Percentiles rank a stretch among this genome's conserved stretches.
These are phyloP conservation scores for Phoma sp. DNA, from an alignment of 2,329 filamentous ascomycete species.

Conservation along the genomic window DNA sequence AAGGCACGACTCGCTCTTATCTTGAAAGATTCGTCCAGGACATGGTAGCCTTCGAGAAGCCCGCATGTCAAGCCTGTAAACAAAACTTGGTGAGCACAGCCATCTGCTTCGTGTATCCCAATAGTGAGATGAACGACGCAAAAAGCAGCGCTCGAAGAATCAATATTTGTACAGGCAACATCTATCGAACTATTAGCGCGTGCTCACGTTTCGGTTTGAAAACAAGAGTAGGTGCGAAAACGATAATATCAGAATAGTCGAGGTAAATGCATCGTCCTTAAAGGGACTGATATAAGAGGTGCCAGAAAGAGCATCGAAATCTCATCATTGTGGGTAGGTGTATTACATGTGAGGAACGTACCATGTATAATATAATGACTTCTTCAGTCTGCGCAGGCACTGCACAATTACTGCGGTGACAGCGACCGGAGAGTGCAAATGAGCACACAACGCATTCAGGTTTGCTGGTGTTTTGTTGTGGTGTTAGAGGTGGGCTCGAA, in stretches of 20 bases:
- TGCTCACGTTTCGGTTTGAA: background rate
- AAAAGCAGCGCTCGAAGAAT: conserved; percentile 4
- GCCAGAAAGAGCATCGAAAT: conserved; percentile 64
- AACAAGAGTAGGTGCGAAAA: conserved; percentile 1
- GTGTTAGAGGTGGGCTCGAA: conserved; percentile 4
- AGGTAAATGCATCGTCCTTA: conserved; percentile 45
- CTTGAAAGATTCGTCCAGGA: background rate
- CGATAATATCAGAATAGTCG: conserved; percentile 42
- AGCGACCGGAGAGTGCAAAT: background rate
- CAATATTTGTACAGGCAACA: background rate
- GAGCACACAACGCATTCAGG: background rate
- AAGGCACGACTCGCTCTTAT: no score
- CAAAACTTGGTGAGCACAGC: background rate
- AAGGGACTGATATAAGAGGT: conserved; percentile 74
- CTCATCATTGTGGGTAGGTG: conserved; percentile 26
- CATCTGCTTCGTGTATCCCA: conserved; percentile 9
- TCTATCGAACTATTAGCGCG: conserved; percentile 6
- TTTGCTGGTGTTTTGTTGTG: conserved; percentile 4
- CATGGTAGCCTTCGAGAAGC: background rate
- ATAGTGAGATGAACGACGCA: conserved; percentile 10
- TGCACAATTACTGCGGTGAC: background rate
- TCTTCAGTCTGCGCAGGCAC: background rate
- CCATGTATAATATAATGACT: background rate
- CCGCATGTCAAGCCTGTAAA: no score
- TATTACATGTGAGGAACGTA: background rate